Evolutionary conservation across 2,329 filamentous ascomycete species (phyloP), one percentile per base, ranked within the genome.

Genomic region (Stachybotrys elegans): DNA sequence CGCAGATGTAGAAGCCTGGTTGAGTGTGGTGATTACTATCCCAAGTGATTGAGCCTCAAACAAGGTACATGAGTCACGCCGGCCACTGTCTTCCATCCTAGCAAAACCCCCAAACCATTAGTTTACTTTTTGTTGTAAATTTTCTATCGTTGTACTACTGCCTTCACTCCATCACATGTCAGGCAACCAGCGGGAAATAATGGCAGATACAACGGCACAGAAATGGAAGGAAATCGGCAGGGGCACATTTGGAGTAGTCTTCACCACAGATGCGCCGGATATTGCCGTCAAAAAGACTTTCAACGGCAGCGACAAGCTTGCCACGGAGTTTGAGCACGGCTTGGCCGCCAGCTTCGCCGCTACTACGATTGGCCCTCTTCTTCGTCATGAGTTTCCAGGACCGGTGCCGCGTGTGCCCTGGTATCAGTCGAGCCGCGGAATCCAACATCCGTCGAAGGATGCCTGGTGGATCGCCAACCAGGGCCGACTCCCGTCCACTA

Each of bases 211-310:
- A n/a, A n/a, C n/a, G n/a, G n/a, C n/a, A n/a, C n/a, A n/a, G n/a
- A n/a, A n/a, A n/a, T n/a, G n/a, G n/a, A 38, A 16, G 2, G 45
- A 40, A 25, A 47, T 47, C 20, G 45, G 45, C 1, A 22, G 44
- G 12, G 45, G 45, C 29, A 47, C 45, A 27, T 47, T 47, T 36
- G 45, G 45, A n/a, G 45, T 47, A 13, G 45, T 47, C 22, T 47
- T 47, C 22, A 22, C 39, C 8, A 14, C 41, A 16, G 27, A 37
- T n/a, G 16, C 29, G 20, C 31, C 41, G 4, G 35, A 47, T 21
- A 43, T 29, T 8, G 45, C 45, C 8, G 45, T 47, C 8, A 47
- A 47, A 29, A 47, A 47, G 41, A 47, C 41, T 8, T 47, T 47
- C 29, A 47, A 47, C 22, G n/a, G 13, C 13, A 47, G 41, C 20